Base-by-base conservation (phyloP, 1,139 yeast species). In the Eremothecium sinecaudum region DNA sequence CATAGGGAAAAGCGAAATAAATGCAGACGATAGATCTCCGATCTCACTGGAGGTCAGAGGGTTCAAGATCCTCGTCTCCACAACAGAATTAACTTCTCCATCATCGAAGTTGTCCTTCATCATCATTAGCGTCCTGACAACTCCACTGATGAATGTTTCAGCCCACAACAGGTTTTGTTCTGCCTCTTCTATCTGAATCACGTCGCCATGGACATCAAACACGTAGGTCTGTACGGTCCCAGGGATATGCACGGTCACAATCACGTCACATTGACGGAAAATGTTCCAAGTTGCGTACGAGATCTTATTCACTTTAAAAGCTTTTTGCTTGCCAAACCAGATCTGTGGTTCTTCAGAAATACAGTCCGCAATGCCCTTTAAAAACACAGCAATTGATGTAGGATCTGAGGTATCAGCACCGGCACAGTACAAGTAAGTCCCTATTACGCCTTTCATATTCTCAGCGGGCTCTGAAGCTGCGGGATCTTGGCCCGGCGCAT, bases 141-240 rank as follows among this genome's bases (percentile, higher is more conserved):
- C 66, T 3, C 86, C 75, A 45, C 87, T 76, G 38, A 81, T 75
- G 57, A 78, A 84, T 0, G 94, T 79, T 54, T 90, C 98, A 15
- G 67, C 64, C 97, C 97, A 90, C 24, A 75, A 44, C 28, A 54
- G 47, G 4, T 69, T 71, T 21, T 62, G 60, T 16, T 62, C 60
- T n/a, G 48, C 45, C 5, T 42, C 45, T 13, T 44, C 46, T 9
- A 50, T 32, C 18, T 42, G 57, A 36, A 53, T 44, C 42, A 62
- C 64, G 34, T 71, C 73, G 15, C 78, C 78, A 26, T 62, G 58
- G 6, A 64, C 62, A 42, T 71, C 73, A 35, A 82, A 64, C 15
- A 78, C 69, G 53, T 73, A 79, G 2, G 93, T 78, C 51, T 83
- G 92, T 8, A 78, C 75, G 32, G 92, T 83, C 61, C 90, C 90